Conservation (phyloP, 2,329 filamentous ascomycete genomes). For the Penicillium decumbens region DNA sequence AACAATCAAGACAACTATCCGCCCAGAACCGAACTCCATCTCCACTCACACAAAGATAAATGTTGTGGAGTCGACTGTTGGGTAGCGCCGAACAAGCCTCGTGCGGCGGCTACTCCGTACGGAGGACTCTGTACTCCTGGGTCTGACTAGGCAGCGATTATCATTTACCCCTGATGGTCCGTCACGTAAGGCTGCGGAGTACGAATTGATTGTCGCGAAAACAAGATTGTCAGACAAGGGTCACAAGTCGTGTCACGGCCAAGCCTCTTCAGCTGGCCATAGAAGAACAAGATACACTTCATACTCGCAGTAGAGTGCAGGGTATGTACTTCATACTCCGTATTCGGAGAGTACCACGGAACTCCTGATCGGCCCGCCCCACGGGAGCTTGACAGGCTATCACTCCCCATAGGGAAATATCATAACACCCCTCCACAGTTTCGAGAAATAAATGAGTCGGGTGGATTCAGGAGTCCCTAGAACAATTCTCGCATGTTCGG, state of each 20-base stretch:
- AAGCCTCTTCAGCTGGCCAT: background rate
- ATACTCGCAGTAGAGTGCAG: background rate
- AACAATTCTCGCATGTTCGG: background rate
- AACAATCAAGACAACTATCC: slow-evolving; percentile 2
- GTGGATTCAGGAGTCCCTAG: background rate
- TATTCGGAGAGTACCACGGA: background rate
- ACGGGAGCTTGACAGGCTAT: background rate
- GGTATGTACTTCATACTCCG: background rate
- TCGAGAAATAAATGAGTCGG: background rate
- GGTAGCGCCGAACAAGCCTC: slow-evolving; percentile 8
- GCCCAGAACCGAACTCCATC: slow-evolving; percentile 8
- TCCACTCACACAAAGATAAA: slow-evolving; percentile 2
- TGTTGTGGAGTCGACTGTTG: slow-evolving; percentile 1
- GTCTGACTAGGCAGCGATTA: slow-evolving; percentile 4
- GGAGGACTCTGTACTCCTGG: background rate
- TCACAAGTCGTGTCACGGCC: slow-evolving; percentile 1
- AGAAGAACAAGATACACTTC: too few species aligned
- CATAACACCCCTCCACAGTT: background rate
- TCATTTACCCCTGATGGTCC: slow-evolving; percentile 1
- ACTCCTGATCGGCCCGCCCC: background rate
- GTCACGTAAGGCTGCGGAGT: background rate
- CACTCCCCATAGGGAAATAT: background rate
- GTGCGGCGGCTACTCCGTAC: slow-evolving; percentile 1
- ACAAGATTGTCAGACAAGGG: background rate
- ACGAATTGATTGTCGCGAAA: too few species aligned